phyloP scores from a whole-genome alignment of 768 basidiomycete species.

The Termitomyces sp. region DNA sequence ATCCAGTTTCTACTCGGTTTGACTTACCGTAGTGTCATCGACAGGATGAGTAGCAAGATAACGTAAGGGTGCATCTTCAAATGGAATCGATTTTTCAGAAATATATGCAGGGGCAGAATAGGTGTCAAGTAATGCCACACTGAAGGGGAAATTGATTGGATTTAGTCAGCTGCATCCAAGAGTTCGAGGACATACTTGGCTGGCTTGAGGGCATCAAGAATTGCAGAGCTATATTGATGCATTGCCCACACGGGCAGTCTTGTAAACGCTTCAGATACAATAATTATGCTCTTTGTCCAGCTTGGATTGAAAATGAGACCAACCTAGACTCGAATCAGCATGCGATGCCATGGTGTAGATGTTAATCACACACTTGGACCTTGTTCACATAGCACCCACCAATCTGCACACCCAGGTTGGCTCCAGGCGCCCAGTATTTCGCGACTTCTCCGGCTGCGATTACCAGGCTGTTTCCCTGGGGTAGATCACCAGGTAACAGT shows the following conservation, averaged over 20 bases:
- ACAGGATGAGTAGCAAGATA: slow-evolving; percentile 38
- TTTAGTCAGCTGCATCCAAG: background rate
- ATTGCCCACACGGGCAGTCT: slow-evolving; percentile 49
- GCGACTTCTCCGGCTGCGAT: slow-evolving; percentile 47
- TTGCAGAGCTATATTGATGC: slow-evolving; percentile 40
- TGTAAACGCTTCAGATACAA: slow-evolving; percentile 51
- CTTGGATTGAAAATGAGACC: slow-evolving; percentile 47
- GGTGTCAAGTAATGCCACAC: slow-evolving; percentile 48
- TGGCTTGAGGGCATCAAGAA: slow-evolving; percentile 44
- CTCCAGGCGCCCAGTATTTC: slow-evolving; percentile 48
- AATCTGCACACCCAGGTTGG: slow-evolving; percentile 46
- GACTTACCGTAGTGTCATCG: slow-evolving; percentile 18
- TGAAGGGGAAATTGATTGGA: slow-evolving; percentile 16
- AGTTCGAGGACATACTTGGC: slow-evolving; percentile 30
- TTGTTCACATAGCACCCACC: slow-evolving; percentile 44
- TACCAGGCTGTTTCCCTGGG: slow-evolving; percentile 29
- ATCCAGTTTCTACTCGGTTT: background rate
- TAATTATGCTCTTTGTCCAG: slow-evolving; percentile 43
- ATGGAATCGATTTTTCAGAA: slow-evolving; percentile 27
- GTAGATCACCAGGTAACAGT: slow-evolving; percentile 32
- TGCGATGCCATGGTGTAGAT: background rate
- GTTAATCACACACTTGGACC: slow-evolving; percentile 35
- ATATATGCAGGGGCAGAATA: slow-evolving; percentile 51
- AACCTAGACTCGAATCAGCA: slow-evolving; percentile 30
- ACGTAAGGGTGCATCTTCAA: slow-evolving; percentile 47